Percentiles rank a stretch among this genome's conserved stretches.
These are phyloP conservation scores for Gymnopus androsaceus DNA, from an alignment of 1,284 basidiomycete species.

Conservation along the genomic window DNA sequence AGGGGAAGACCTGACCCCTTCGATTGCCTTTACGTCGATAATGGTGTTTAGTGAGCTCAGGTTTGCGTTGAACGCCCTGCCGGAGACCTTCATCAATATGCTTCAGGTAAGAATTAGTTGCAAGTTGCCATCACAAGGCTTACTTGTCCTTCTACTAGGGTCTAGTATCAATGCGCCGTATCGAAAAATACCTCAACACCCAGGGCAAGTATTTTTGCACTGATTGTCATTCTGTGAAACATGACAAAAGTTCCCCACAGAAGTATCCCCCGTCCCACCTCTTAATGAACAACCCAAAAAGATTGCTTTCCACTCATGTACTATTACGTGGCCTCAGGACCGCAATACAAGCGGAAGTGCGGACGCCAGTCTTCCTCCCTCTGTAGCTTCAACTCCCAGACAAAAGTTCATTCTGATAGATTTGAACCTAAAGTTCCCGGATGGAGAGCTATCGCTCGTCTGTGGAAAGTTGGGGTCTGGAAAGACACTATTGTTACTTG, in stretches of 20 bases:
- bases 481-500: conserved; percentile 78
- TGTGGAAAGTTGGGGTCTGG: conserved; percentile 84
- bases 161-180: conserved; percentile 85
- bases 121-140: conserved; percentile 3
- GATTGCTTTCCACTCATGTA: conserved; percentile 81
- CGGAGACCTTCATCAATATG: conserved; percentile 88
- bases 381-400: conserved; percentile 70
- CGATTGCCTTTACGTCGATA: conserved; percentile 80
- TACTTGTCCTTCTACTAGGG: conserved; percentile 42
- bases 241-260: too few species aligned
- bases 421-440: conserved; percentile 77
- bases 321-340: conserved; percentile 88
- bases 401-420: conserved; percentile 84
- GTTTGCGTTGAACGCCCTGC: conserved; percentile 81
- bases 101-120: conserved; percentile 55
- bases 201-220: too few species aligned
- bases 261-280: conserved; percentile 64
- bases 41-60: conserved; percentile 85
- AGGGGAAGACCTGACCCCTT: conserved; percentile 72
- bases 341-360: conserved; percentile 46
- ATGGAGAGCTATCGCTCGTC: conserved; percentile 75
- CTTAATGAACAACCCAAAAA: conserved; percentile 55
- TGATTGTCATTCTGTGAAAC: too few species aligned
- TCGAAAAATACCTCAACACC: conserved; percentile 86
- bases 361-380: conserved; percentile 45